Base-by-base conservation (phyloP, 345 rosid genomes). In the Noccaea caerulescens region DNA sequence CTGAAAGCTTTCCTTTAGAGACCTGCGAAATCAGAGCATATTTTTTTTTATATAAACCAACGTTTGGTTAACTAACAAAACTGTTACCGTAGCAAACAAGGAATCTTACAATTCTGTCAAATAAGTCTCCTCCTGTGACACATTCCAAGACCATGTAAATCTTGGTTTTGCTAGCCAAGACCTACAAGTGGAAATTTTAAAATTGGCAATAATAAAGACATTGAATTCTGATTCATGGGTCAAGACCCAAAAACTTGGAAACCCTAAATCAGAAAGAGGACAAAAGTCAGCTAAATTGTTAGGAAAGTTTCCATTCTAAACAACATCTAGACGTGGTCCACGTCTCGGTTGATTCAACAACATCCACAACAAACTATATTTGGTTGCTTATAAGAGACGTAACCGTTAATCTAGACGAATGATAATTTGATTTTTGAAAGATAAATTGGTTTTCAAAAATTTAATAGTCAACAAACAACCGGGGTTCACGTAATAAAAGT, bases 141-240 rank as follows among this genome's bases (percentile, higher is more conserved):
- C 81, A 90, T 68, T 92, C 96, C 18, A 92, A 76, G 59, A 90
- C 88, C 92, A 90, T 84, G 78, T 88, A 92, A 69, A 92, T 88
- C 79, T 84, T 92, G 64, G 84, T 84, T 77, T 88, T 92, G 78
- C 93, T 92, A 20, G 98, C 98, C 82, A 92, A 80, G 7, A 92
- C 93, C 98, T 92, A 81, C 76, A 79, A 46, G 43, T 39, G n/a
- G 7, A 13, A 56, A 53, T 4, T 20, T 12, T 14, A 27, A 1
- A 34, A 4, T 33, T 23, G 2, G 44, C 16, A 30, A 30, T 36
- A 37, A 58, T 6, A 37, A 34, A 30, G 46, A 51, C 10, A 39
- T 13, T 61, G 41, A 16, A 37, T 16, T 36, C 2, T 39, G 7
- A 12, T 38, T 6, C 13, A 0, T 11, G 4, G 8, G 30, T 1